These are phyloP conservation scores for Cyberlindnera xishuangbannaensis DNA, from an alignment of 805 yeast species.

Conservation along the genomic window DNA sequence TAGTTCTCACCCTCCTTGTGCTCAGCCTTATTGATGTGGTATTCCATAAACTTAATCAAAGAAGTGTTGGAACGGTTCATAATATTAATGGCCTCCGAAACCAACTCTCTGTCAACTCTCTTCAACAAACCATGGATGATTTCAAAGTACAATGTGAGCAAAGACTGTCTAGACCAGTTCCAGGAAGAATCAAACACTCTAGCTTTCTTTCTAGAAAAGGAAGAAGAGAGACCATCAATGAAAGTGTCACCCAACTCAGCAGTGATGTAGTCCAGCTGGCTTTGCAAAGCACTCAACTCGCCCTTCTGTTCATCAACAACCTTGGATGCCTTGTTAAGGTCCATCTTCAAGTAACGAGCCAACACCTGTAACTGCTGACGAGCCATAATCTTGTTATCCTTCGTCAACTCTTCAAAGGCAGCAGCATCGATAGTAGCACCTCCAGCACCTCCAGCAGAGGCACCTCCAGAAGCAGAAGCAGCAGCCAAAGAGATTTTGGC, in stretches of 20 bases:
- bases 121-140: slow-evolving; percentile 89
- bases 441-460: slow-evolving; percentile 52
- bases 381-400: slow-evolving; percentile 43
- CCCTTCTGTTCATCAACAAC: slow-evolving; percentile 71
- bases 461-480: slow-evolving; percentile 44
- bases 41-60: slow-evolving; percentile 94
- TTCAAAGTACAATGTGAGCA: slow-evolving; percentile 88
- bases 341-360: slow-evolving; percentile 92
- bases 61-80: slow-evolving; percentile 97
- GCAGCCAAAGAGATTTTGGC: slow-evolving; percentile 77
- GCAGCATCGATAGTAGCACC: slow-evolving; percentile 93
- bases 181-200: slow-evolving; percentile 96
- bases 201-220: slow-evolving; percentile 87
- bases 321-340: slow-evolving; percentile 87
- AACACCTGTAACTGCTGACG: slow-evolving; percentile 72
- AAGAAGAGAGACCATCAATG: slow-evolving; percentile 86
- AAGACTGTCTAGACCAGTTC: slow-evolving; percentile 99
- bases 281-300: slow-evolving; percentile 76
- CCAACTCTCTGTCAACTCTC: slow-evolving; percentile 93
- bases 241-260: slow-evolving; percentile 86
- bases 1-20: slow-evolving; percentile 86
- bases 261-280: slow-evolving; percentile 75
- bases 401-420: slow-evolving; percentile 69
- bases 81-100: slow-evolving; percentile 91
- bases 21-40: slow-evolving; percentile 57